Evolutionary conservation across 495 filamentous ascomycete species (phyloP), one percentile per base, ranked within the genome.

Genomic region (Usnea hakonensis): DNA sequence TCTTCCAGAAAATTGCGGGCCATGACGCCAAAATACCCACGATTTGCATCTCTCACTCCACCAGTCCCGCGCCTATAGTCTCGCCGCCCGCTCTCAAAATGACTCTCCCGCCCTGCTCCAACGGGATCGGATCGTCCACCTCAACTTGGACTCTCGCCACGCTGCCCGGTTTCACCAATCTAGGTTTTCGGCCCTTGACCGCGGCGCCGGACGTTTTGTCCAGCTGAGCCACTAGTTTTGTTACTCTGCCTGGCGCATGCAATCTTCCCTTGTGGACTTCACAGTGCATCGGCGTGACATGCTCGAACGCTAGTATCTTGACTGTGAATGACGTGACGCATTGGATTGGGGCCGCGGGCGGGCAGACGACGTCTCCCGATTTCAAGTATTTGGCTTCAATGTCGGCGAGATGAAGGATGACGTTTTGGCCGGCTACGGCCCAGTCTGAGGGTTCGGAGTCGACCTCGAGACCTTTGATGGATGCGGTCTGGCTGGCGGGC

Each of bases 341-440:
- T 14, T 76, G 71, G 46, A 96, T 87, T 0, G 90, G 89, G 6
- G 83, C 74, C 16, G 79, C 75, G 2, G 85, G 78, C 46, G 83
- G 78, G 75, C 91, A 96, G 40, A 96, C 73, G 26, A 97, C 87
- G 68, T 98, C 93, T 14, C 94, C 94, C 11, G 85, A 80, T 48
- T 85, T 85, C 11, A 97, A 81, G 69, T 96, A 88, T 19, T 88
- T 80, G 2, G 87, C 80, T 64, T 97, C 91, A 69, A 96, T 91
- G 60, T 90, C 89, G n/a, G 82, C 79, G 58, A 98, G 80, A 68
- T 95, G 88, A 23, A 98, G 74, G 2, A 86, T 84, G 13, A 88
- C 83, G 60, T 95, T 95, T 68, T 97, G 91, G 17, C 95, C 92
- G 3, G 92, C 94, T n/a, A 97, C 91, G 5, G 91, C 94, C 91